Percentiles rank a stretch among this genome's conserved stretches.
Conservation (phyloP, 805 yeast genomes). For the Saturnispora mendoncae region DNA sequence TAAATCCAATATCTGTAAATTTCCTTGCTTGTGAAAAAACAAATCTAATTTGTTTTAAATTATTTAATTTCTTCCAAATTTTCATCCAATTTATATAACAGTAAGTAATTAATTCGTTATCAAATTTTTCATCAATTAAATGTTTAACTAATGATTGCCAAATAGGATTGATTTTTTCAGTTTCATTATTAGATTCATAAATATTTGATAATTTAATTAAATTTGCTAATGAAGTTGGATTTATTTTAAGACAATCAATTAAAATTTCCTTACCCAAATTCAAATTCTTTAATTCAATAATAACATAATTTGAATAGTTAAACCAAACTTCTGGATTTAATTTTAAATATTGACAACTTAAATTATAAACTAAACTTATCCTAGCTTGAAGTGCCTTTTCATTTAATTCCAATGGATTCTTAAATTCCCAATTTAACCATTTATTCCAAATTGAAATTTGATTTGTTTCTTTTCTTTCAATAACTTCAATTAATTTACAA, state of each 20-base stretch:
- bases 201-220: slow-evolving; percentile 60
- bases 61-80: slow-evolving; percentile 48
- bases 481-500: slow-evolving; percentile 12
- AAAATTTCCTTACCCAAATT: slow-evolving; percentile 35
- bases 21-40: slow-evolving; percentile 66
- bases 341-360: slow-evolving; percentile 52
- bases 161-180: slow-evolving; percentile 39
- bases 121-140: slow-evolving; percentile 29
- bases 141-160: slow-evolving; percentile 44
- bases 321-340: slow-evolving; percentile 76
- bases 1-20: slow-evolving; percentile 54
- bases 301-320: slow-evolving; percentile 33
- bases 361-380: slow-evolving; percentile 61
- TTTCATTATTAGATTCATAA: slow-evolving; percentile 50
- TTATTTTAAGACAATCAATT: slow-evolving; percentile 46
- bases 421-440: slow-evolving; percentile 76
- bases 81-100: slow-evolving; percentile 66
- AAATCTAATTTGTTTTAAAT: slow-evolving; percentile 51
- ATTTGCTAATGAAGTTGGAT: slow-evolving; percentile 62
- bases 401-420: slow-evolving; percentile 55
- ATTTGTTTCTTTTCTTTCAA: slow-evolving; percentile 15
- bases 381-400: slow-evolving; percentile 45
- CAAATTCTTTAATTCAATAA: slow-evolving; percentile 13
- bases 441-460: slow-evolving; percentile 54
- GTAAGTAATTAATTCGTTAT: slow-evolving; percentile 37